Conservation (phyloP, 2,329 filamentous ascomycete genomes). For the Diaporthe sp. region DNA sequence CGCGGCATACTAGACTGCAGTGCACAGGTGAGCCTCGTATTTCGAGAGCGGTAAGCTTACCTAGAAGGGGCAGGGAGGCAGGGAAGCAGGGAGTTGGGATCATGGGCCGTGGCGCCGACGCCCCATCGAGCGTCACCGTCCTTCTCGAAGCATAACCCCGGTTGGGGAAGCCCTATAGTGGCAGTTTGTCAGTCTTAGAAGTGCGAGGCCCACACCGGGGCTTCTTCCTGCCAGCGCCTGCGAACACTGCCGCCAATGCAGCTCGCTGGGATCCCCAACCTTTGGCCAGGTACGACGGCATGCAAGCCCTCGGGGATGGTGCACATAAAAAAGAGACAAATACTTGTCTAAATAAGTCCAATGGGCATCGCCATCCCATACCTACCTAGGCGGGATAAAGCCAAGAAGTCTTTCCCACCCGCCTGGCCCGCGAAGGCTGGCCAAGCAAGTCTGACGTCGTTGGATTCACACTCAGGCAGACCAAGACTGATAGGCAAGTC, state of each 20-base stretch:
- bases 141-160: conserved; percentile 20
- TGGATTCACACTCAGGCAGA: background rate
- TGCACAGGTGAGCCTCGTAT: conserved; percentile 11
- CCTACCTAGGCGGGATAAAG: background rate
- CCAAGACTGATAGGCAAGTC: background rate
- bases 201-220: background rate
- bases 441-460: conserved; percentile 22
- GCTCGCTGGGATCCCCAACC: conserved; percentile 10
- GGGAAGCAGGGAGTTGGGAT: conserved; percentile 13
- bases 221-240: background rate
- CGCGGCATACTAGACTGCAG: background rate
- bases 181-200: background rate
- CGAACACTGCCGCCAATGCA: background rate
- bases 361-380: background rate
- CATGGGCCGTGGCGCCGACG: conserved; percentile 1
- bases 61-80: background rate
- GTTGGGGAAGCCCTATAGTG: background rate
- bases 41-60: conserved; percentile 7
- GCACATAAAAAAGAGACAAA: background rate
- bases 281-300: background rate
- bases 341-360: background rate
- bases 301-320: background rate
- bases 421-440: background rate
- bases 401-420: background rate
- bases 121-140: conserved; percentile 1